A percentile compares a stretch with the other conserved stretches of the same genome.
These are phyloP conservation scores for Calonectria ilicicola DNA, from an alignment of 2,329 filamentous ascomycete species.

Conservation along the genomic window DNA sequence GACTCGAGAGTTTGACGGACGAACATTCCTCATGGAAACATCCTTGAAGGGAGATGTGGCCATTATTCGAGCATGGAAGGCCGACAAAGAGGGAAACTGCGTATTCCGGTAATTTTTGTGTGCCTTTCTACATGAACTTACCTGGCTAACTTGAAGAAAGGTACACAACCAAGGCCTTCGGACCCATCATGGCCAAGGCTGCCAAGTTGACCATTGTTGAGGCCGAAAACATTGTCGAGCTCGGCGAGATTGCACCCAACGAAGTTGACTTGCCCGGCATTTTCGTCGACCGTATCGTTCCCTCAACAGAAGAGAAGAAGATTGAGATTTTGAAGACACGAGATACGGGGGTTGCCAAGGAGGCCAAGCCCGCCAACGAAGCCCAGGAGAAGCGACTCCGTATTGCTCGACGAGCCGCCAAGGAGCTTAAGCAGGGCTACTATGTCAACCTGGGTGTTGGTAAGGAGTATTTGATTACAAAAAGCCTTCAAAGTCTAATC, in stretches of 20 bases:
- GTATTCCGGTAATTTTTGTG: conserved; percentile 70
- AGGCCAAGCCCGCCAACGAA: conserved; percentile 55
- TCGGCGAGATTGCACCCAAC: conserved; percentile 79
- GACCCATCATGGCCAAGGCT: conserved; percentile 83
- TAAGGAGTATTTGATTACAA: conserved; percentile 23
- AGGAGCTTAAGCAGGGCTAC: conserved; percentile 83
- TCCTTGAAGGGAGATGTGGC: conserved; percentile 82
- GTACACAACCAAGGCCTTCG: conserved; percentile 81
- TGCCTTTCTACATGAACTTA: accelerated
- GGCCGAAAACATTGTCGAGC: conserved; percentile 84
- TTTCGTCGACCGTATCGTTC: conserved; percentile 84
- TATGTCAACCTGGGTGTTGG: conserved; percentile 85
- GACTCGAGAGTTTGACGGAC: conserved; percentile 78
- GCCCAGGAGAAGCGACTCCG: conserved; percentile 71
- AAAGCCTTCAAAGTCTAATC: neutral
- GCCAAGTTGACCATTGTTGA: conserved; percentile 84
- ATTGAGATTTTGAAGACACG: conserved; percentile 77
- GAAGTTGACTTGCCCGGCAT: conserved; percentile 85
- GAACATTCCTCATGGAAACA: conserved; percentile 81
- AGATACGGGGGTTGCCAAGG: conserved; percentile 54
- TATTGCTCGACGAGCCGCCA: conserved; percentile 81
- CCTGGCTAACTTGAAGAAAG: conserved; percentile 43
- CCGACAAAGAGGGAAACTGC: conserved; percentile 82
- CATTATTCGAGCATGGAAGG: conserved; percentile 82
- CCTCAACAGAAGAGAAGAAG: conserved; percentile 76